These are phyloP conservation scores for Crithidia acanthocephali DNA, from an alignment of 208 protist genomes.

Conservation along the genomic window DNA sequence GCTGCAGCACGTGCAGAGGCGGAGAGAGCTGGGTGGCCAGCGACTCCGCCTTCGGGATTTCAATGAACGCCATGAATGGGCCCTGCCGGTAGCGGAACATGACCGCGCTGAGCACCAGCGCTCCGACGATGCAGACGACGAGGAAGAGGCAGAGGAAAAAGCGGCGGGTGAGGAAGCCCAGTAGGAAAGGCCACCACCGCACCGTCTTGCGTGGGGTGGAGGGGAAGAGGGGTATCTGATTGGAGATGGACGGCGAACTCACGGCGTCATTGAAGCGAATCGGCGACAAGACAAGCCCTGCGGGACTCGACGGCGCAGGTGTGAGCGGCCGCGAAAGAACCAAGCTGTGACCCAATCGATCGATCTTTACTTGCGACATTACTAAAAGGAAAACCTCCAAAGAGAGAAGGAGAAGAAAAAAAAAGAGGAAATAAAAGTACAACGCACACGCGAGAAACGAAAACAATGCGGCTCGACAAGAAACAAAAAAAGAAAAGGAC, in stretches of 20 bases:
- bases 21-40: slow-evolving; percentile 18
- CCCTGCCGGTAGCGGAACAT: slow-evolving; percentile 4
- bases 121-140: neutral
- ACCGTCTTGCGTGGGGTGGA: neutral
- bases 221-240: neutral
- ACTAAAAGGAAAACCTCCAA: too few species aligned
- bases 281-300: neutral
- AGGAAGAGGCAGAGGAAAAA: neutral
- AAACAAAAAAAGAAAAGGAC: too few species aligned
- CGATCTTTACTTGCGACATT: too few species aligned
- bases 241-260: neutral
- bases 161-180: neutral
- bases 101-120: neutral
- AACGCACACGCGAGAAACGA: too few species aligned
- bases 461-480: too few species aligned
- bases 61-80: slow-evolving; percentile 1
- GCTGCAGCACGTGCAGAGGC: neutral
- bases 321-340: neutral
- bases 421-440: too few species aligned
- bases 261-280: neutral
- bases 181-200: neutral
- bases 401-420: too few species aligned
- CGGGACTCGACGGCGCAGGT: neutral
- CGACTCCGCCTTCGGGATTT: neutral
- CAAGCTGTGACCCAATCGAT: too few species aligned